phyloP scores from a whole-genome alignment of 2,329 filamentous ascomycete genomes.

The Fusarium drepaniforme region DNA sequence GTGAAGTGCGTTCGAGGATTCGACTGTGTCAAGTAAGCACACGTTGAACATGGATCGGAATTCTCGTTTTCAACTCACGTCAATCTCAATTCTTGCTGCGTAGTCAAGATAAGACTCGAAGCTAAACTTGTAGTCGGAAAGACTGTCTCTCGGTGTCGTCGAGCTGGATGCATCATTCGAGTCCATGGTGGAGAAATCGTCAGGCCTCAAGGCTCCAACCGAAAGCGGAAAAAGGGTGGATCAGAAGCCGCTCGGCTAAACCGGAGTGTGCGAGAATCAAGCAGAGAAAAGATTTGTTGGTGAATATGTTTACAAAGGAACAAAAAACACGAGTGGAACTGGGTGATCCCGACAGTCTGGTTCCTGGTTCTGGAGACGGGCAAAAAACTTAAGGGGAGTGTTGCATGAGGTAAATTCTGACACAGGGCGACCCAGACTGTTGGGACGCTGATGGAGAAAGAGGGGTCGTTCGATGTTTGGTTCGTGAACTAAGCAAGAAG shows the following conservation, averaged over 20 bases:
- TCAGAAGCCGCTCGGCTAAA: background rate
- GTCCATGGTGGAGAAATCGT: background rate
- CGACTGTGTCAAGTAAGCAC: background rate
- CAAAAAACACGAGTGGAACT: background rate
- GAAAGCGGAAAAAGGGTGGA: background rate
- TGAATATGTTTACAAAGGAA: background rate
- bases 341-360: background rate
- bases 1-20: background rate
- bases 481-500: background rate
- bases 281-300: background rate
- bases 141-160: background rate
- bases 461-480: background rate
- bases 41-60: background rate
- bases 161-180: background rate
- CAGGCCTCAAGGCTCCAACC: background rate
- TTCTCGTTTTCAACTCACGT: background rate
- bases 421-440: background rate
- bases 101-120: background rate
- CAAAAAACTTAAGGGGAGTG: background rate
- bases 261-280: background rate
- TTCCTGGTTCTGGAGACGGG: background rate
- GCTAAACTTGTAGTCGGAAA: background rate
- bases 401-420: background rate
- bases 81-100: background rate
- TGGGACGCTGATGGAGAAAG: background rate